These are phyloP conservation scores for Helianthus tuberosus DNA, from an alignment of 129 eudicot genomes.

Conservation along the genomic window DNA sequence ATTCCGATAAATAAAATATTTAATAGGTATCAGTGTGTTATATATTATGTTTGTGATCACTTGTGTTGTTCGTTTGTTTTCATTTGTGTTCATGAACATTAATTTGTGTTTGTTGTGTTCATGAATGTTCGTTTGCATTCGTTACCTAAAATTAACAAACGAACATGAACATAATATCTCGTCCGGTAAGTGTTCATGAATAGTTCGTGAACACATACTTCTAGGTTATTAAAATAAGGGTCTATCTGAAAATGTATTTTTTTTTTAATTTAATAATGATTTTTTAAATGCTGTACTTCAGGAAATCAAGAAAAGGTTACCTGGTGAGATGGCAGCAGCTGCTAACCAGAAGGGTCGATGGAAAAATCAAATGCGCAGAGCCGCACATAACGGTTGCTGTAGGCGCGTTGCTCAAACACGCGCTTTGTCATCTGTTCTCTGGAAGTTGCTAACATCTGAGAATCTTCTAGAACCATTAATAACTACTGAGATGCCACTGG, in stretches of 20 bases:
- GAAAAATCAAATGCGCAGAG: constrained; percentile 95
- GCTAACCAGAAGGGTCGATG: constrained; percentile 89
- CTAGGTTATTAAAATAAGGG: not conserved
- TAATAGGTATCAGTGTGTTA: too few species aligned
- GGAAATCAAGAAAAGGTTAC: constrained; percentile 89
- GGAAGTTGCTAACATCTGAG: constrained; percentile 84
- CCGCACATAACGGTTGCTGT: constrained; percentile 98
- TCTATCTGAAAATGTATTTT: not conserved
- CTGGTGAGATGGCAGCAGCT: constrained; percentile 87
- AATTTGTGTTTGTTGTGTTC: too few species aligned
- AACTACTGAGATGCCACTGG: constrained; percentile 79
- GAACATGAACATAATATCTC: too few species aligned
- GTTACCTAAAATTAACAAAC: too few species aligned
- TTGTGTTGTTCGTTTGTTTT: too few species aligned
- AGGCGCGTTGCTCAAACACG: constrained; percentile 81
- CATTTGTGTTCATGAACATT: too few species aligned
- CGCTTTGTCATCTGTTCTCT: constrained; percentile 70
- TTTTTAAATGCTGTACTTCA: constrained; percentile 30
- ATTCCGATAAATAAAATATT: too few species aligned
- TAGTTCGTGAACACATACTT: not conserved
- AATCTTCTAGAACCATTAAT: constrained; percentile 66
- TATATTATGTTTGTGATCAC: too few species aligned
- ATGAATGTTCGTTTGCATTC: too few species aligned
- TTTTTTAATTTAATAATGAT: constrained; percentile 13
- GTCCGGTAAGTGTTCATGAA: too few species aligned